A percentile compares a stretch with the other conserved stretches of the same genome.
Evolutionary conservation across 1,139 yeast genomes (phyloP).

Genomic region (Yamadazyma songkhlaensis): DNA sequence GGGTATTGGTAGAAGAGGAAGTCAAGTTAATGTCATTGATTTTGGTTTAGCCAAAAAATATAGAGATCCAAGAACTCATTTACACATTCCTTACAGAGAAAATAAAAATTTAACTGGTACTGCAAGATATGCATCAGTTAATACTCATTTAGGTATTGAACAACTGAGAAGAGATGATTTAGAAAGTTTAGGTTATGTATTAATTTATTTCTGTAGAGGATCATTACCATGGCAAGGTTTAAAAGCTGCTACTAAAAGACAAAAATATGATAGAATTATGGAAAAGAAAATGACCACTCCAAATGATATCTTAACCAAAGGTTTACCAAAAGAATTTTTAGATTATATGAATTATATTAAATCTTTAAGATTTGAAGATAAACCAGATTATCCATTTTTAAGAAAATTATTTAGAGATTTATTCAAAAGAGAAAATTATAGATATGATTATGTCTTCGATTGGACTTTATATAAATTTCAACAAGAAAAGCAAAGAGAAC

Average conservation of each 20-base stretch:
- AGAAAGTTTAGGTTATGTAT: slow-evolving; percentile 92
- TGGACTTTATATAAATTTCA: slow-evolving; percentile 91
- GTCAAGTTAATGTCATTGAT: slow-evolving; percentile 93
- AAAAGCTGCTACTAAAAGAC: slow-evolving; percentile 95
- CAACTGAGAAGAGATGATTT: slow-evolving; percentile 96
- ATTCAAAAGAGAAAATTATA: slow-evolving; percentile 83
- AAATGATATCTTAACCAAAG: slow-evolving; percentile 83
- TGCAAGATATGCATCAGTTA: slow-evolving; percentile 93
- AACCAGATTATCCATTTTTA: slow-evolving; percentile 90
- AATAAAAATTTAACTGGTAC: slow-evolving; percentile 96
- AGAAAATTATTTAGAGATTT: slow-evolving; percentile 89
- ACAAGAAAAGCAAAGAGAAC: slow-evolving; percentile 60
- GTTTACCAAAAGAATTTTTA: slow-evolving; percentile 87
- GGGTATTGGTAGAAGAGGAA: slow-evolving; percentile 96
- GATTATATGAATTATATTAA: slow-evolving; percentile 88
- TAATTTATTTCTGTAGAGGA: slow-evolving; percentile 92
- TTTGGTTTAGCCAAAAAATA: slow-evolving; percentile 96
- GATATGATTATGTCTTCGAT: slow-evolving; percentile 92
- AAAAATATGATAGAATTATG: slow-evolving; percentile 94
- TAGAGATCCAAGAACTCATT: slow-evolving; percentile 92
- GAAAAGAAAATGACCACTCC: slow-evolving; percentile 95
- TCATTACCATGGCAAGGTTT: slow-evolving; percentile 98
- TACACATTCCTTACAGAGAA: slow-evolving; percentile 95
- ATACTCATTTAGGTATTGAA: slow-evolving; percentile 95
- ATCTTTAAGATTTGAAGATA: slow-evolving; percentile 89